Conservation (phyloP, 768 basidiomycete species). For the Ramaria sp. region DNA sequence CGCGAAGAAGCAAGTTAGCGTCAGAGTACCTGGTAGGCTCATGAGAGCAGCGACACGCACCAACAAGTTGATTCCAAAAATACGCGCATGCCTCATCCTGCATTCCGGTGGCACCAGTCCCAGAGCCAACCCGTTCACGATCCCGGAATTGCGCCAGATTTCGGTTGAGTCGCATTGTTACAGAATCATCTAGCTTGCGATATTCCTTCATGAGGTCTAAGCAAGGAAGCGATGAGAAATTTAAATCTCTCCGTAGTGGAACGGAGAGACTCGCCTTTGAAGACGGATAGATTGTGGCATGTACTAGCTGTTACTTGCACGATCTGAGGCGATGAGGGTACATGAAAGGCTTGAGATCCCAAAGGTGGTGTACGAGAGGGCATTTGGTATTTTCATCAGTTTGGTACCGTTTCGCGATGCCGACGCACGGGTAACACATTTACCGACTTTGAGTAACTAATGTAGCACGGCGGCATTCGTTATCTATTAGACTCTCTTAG, state of each 20-base stretch:
- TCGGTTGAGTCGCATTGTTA: conserved; percentile 73
- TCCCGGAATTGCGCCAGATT: conserved; percentile 69
- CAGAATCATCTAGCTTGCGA: conserved; percentile 66
- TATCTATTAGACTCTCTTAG: too few relatives aligned
- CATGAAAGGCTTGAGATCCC: conserved; percentile 5
- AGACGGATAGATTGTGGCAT: conserved; percentile 63
- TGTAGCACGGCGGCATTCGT: too few relatives aligned
- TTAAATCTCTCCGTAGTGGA: conserved; percentile 1
- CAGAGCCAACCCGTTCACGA: conserved; percentile 40
- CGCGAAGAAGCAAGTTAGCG: neutral
- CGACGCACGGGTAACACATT: too few relatives aligned
- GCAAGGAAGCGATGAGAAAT: neutral
- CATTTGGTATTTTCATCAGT: too few relatives aligned
- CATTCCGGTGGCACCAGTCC: conserved; percentile 28
- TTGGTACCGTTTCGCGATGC: too few relatives aligned
- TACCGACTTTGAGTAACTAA: too few relatives aligned
- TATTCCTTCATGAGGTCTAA: conserved; percentile 76
- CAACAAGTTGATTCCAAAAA: conserved; percentile 70
- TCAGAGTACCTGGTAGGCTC: conserved; percentile 1
- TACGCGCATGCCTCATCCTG: conserved; percentile 69
- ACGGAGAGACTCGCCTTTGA: conserved; percentile 46
- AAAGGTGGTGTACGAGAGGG: neutral
- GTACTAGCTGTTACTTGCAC: conserved; percentile 67
- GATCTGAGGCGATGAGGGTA: conserved; percentile 32
- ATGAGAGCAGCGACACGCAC: conserved; percentile 31